Percentiles rank a stretch among this genome's conserved stretches.
Conservation (phyloP, 768 basidiomycete genomes). For the Suillus discolor region DNA sequence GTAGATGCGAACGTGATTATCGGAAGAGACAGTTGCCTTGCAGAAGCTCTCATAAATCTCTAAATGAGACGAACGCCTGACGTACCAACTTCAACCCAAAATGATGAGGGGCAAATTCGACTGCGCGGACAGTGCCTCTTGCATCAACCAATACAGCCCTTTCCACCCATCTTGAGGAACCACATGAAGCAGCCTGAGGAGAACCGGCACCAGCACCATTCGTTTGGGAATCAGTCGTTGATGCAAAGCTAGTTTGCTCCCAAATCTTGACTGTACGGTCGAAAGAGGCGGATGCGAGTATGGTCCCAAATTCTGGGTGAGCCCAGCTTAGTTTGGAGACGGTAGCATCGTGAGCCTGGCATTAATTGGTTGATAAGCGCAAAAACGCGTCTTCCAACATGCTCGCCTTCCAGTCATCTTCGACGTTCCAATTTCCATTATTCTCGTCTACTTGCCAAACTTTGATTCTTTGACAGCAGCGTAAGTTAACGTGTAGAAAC, state of each 20-base stretch:
- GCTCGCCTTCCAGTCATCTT: constrained; percentile 89
- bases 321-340: constrained; percentile 86
- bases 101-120: constrained; percentile 87
- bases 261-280: constrained; percentile 93
- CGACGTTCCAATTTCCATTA: constrained; percentile 73
- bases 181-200: constrained; percentile 22
- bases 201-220: constrained; percentile 24
- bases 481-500: constrained; percentile 14
- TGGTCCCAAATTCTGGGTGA: constrained; percentile 88
- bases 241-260: constrained; percentile 59
- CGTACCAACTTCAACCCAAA: constrained; percentile 88
- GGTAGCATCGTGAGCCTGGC: constrained; percentile 94
- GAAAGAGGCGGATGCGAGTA: constrained; percentile 86
- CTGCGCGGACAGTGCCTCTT: constrained; percentile 79
- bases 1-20: constrained; percentile 86
- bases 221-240: constrained; percentile 28
- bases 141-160: constrained; percentile 79
- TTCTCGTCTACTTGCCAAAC: constrained; percentile 79
- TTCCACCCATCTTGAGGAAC: constrained; percentile 66
- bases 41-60: constrained; percentile 4
- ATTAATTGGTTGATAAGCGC: constrained; percentile 8
- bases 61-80: neutral
- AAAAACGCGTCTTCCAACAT: neutral
- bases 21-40: constrained; percentile 87
- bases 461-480: constrained; percentile 63